phyloP scores from a whole-genome alignment of 2,329 filamentous ascomycete genomes.

The Mariannaea elegans region DNA sequence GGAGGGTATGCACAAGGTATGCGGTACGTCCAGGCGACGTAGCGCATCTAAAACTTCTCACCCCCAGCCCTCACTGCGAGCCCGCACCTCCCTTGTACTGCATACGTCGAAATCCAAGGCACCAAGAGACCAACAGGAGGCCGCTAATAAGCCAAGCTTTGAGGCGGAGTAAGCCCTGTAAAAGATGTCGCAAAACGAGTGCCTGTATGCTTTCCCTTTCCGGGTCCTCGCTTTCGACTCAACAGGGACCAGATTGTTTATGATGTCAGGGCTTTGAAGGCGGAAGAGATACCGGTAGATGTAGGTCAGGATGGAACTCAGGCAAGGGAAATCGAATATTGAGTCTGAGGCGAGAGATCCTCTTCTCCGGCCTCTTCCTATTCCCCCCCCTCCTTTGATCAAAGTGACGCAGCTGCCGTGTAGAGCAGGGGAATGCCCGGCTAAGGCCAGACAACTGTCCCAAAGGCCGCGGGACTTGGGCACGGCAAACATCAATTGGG shows the following conservation, averaged over 20 bases:
- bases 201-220: too few relatives aligned
- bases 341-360: not conserved
- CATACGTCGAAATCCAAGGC: not conserved
- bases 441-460: not conserved
- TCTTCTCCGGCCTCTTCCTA: not conserved
- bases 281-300: too few relatives aligned
- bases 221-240: too few relatives aligned
- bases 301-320: not conserved
- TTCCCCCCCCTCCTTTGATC: not conserved
- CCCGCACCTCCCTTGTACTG: slow-evolving; percentile 1
- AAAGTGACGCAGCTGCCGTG: slow-evolving; percentile 11
- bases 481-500: not conserved
- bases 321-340: not conserved
- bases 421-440: slow-evolving; percentile 16
- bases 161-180: slow-evolving; percentile 11
- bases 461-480: slow-evolving; percentile 2
- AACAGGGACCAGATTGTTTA: too few relatives aligned
- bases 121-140: not conserved
- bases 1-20: slow-evolving; percentile 12
- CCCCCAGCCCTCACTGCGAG: not conserved
- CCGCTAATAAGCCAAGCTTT: slow-evolving; percentile 16
- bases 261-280: too few relatives aligned
- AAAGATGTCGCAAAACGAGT: too few relatives aligned
- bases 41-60: not conserved
- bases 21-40: slow-evolving; percentile 6